These are phyloP conservation scores for Komagataella pastoris DNA, from an alignment of 805 yeast species.

Conservation along the genomic window DNA sequence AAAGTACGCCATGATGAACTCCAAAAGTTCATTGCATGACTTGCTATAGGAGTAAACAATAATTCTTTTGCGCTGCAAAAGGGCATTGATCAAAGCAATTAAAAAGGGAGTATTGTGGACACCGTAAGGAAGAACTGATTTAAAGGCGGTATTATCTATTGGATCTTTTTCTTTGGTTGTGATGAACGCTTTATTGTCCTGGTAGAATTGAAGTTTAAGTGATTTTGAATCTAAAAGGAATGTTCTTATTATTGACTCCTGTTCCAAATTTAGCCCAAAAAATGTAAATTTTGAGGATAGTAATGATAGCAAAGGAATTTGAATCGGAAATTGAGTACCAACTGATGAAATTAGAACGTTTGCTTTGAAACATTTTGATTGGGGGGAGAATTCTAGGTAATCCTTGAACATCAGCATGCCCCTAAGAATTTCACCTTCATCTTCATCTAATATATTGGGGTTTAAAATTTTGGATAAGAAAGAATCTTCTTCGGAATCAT, in stretches of 20 bases:
- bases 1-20: conserved; percentile 21
- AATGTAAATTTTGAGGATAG: conserved; percentile 11
- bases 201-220: background rate
- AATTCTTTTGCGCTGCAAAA: conserved; percentile 33
- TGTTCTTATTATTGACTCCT: conserved; percentile 11
- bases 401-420: background rate
- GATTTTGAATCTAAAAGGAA: conserved; percentile 5
- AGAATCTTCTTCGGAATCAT: background rate
- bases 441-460: background rate
- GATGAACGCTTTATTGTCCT: background rate
- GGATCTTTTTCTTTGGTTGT: background rate
- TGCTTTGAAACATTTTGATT: conserved; percentile 1
- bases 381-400: background rate
- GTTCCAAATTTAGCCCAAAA: conserved; percentile 19
- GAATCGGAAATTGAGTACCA: conserved; percentile 15
- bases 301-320: conserved; percentile 14
- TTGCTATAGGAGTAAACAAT: conserved; percentile 24
- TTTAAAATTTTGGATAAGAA: background rate
- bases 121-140: conserved; percentile 5
- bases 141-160: background rate
- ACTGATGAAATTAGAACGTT: background rate
- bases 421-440: background rate
- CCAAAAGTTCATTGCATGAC: conserved; percentile 32
- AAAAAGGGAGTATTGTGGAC: conserved; percentile 24
- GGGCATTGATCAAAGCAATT: conserved; percentile 30